These are phyloP conservation scores for Fusarium sp. DNA, from an alignment of 2,329 filamentous ascomycete genomes.

Conservation along the genomic window DNA sequence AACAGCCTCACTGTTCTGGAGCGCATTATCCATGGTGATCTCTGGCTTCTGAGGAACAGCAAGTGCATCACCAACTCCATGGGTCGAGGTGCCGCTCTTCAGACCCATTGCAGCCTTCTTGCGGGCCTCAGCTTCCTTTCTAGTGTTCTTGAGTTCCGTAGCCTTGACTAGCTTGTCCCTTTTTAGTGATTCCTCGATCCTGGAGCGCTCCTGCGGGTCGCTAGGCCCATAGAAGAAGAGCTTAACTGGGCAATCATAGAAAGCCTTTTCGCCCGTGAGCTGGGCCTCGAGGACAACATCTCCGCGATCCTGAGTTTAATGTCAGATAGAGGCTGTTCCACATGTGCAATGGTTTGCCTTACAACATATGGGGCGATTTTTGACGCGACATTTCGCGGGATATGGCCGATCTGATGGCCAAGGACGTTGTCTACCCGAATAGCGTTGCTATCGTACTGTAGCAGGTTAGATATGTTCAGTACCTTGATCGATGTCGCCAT, in stretches of 20 bases:
- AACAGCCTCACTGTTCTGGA: constrained; percentile 74
- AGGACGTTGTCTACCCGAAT: constrained; percentile 84
- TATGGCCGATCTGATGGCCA: constrained; percentile 80
- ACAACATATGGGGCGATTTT: constrained; percentile 81
- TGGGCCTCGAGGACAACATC: constrained; percentile 75
- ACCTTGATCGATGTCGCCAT: background rate
- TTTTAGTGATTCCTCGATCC: constrained; percentile 72
- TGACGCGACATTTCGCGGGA: constrained; percentile 73
- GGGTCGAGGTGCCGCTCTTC: constrained; percentile 54
- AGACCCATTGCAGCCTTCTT: constrained; percentile 57
- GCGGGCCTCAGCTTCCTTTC: constrained; percentile 64
- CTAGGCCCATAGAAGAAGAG: constrained; percentile 77
- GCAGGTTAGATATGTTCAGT: constrained; percentile 8
- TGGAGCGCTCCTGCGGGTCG: constrained; percentile 62
- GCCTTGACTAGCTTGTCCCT: constrained; percentile 71
- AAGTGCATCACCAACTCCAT: constrained; percentile 51
- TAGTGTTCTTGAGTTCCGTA: constrained; percentile 67
- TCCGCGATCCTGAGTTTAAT: constrained; percentile 61
- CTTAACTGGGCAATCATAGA: constrained; percentile 78
- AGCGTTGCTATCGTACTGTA: constrained; percentile 76
- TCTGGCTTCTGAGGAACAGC: constrained; percentile 48
- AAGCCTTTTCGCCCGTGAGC: constrained; percentile 73
- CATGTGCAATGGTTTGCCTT: constrained; percentile 37
- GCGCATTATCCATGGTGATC: constrained; percentile 70
- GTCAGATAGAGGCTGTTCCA: constrained; percentile 22